These are phyloP conservation scores for Cyclostephanos tholiformis DNA, from an alignment of 108 stramenopile genomes.

Conservation along the genomic window DNA sequence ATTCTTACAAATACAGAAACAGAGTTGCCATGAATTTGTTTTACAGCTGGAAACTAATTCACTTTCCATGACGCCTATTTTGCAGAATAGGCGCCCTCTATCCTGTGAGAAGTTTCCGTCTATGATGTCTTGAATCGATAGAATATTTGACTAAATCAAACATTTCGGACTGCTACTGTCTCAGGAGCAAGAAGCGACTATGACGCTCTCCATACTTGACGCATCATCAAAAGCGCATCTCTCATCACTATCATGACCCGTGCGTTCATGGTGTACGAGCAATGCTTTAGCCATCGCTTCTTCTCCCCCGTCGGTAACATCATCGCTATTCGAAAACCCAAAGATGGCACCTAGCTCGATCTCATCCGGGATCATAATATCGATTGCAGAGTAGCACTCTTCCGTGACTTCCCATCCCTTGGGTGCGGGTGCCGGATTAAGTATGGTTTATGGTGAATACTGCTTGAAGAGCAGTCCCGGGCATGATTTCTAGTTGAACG, in stretches of 20 bases:
- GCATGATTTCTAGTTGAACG: conserved; percentile 79
- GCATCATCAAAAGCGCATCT: no score
- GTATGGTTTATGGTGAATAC: conserved; percentile 53
- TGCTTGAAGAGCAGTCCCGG: conserved; percentile 68
- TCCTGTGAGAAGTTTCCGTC: no score
- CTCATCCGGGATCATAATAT: conserved; percentile 85
- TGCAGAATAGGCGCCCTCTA: no score
- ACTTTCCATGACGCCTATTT: no score
- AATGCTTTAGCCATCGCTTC: conserved; percentile 65
- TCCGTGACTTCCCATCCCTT: conserved; percentile 40
- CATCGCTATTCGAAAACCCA: conserved; percentile 21
- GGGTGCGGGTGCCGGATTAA: conserved; percentile 64
- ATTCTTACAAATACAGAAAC: no score
- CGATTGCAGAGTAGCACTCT: conserved; percentile 69
- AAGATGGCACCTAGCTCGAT: conserved; percentile 64
- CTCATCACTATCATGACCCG: conserved; percentile 75
- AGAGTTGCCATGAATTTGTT: background rate
- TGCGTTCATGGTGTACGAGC: conserved; percentile 77
- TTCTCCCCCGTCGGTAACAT: conserved; percentile 45
- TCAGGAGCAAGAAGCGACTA: no score
- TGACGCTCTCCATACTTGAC: no score
- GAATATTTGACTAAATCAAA: no score
- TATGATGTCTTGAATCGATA: no score
- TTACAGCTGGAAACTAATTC: no score
- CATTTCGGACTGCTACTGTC: no score